Evolutionary conservation across 345 rosid species (phyloP).

Genomic region (Syzygium jambos): DNA sequence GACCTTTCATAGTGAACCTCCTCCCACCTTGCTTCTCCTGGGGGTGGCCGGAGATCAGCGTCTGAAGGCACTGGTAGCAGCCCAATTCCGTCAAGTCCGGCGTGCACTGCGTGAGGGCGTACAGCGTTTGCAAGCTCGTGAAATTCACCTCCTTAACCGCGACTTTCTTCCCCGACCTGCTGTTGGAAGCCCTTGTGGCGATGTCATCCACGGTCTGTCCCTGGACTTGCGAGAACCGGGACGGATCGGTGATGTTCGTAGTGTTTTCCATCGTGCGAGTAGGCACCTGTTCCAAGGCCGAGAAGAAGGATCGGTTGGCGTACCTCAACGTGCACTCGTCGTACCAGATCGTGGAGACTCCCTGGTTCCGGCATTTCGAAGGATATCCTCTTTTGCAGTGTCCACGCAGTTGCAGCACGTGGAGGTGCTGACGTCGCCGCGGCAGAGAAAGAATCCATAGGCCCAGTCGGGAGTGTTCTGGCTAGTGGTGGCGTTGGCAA

Average conservation of each 20-base stretch:
- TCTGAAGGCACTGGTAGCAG: slow-evolving; percentile 26
- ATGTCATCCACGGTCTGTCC: neutral
- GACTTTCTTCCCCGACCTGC: neutral
- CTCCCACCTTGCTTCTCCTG: neutral
- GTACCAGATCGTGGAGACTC: neutral
- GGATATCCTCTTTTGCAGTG: neutral
- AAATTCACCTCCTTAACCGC: neutral
- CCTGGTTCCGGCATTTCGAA: neutral
- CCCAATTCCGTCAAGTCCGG: slow-evolving; percentile 22
- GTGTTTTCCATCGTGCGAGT: neutral
- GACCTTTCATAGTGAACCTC: too few relatives aligned
- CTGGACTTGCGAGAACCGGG: neutral
- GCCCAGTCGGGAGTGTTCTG: neutral
- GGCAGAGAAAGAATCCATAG: neutral
- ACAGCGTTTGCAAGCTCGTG: slow-evolving; percentile 10
- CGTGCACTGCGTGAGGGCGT: slow-evolving; percentile 4
- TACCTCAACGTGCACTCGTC: neutral
- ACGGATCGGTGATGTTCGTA: slow-evolving; percentile 9
- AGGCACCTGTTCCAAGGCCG: neutral
- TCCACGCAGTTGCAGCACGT: neutral
- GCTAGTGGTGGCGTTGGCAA: neutral
- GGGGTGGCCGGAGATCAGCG: neutral
- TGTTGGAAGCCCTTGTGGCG: slow-evolving; percentile 2
- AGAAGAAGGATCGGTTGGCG: neutral
- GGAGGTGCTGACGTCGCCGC: neutral